A percentile compares a stretch with the other conserved stretches of the same genome.
phyloP scores from a whole-genome alignment of 176 grass and related monocot species.

The barley (Hordeum vulgare) region MorexV3_pseudomolecules_assembly NC_058524.1:251241268-251241767 shows the following conservation, averaged over 20 bases:
- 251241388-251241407: slow-evolving; percentile 79
- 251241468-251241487: not conserved
- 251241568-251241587: slow-evolving; percentile 59
- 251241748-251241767: slow-evolving; percentile 84
- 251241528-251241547: slow-evolving; percentile 63
- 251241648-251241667: slow-evolving; percentile 64
- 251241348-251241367: slow-evolving; percentile 83
- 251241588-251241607: slow-evolving; percentile 67
- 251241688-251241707: slow-evolving; percentile 66
- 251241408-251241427: slow-evolving; percentile 55
- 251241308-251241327: slow-evolving; percentile 54
- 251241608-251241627: slow-evolving; percentile 69
- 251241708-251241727: slow-evolving; percentile 84
- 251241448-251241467: not conserved
- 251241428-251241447: slow-evolving; percentile 1
- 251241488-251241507: slow-evolving; percentile 81
- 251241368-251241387: slow-evolving; percentile 71
- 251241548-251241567: slow-evolving; percentile 73
- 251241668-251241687: slow-evolving; percentile 92
- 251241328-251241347: slow-evolving; percentile 92
- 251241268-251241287: slow-evolving; percentile 65
- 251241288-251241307: slow-evolving; percentile 75
- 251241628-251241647: slow-evolving; percentile 80
- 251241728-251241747: slow-evolving; percentile 89
- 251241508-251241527: slow-evolving; percentile 82